These are phyloP conservation scores for Aspergillus ibericus DNA, from an alignment of 2,329 filamentous ascomycete genomes.

Conservation along the genomic window DNA sequence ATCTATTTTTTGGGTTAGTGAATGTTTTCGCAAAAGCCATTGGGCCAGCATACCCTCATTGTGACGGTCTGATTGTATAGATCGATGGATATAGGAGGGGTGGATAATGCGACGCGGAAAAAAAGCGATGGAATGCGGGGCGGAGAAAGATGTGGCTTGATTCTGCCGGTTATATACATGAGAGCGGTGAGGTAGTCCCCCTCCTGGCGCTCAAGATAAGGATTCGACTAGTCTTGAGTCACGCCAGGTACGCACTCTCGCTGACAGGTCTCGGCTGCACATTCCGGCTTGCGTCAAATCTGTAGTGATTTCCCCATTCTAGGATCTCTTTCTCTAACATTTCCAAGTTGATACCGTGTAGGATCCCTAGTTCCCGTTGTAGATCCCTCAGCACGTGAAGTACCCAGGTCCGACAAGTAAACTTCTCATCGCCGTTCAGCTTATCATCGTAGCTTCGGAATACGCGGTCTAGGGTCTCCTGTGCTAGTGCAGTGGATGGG, in stretches of 20 bases:
- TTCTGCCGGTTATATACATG: not conserved
- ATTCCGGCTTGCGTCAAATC: constrained; percentile 15
- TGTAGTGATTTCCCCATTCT: constrained; percentile 23
- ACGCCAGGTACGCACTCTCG: not conserved
- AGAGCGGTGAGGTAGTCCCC: not conserved
- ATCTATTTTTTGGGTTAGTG: constrained; percentile 29
- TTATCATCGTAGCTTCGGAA: constrained; percentile 20
- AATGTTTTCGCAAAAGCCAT: not conserved
- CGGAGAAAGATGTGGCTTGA: not conserved
- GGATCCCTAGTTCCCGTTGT: not conserved
- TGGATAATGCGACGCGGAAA: not conserved
- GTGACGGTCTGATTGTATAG: not conserved
- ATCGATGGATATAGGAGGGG: not conserved
- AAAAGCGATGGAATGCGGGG: constrained; percentile 13
- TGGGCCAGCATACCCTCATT: constrained; percentile 26
- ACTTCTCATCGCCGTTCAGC: constrained; percentile 16
- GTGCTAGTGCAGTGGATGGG: constrained; percentile 1
- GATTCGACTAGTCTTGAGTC: not conserved
- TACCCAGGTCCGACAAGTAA: constrained; percentile 24
- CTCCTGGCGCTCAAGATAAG: no score
- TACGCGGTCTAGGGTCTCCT: constrained; percentile 16
- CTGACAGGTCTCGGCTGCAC: constrained; percentile 21
- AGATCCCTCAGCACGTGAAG: constrained; percentile 18
- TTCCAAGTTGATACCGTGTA: constrained; percentile 9
- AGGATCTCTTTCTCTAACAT: constrained; percentile 21